These are phyloP conservation scores for Ceratobasidium sp. DNA, from an alignment of 1,284 basidiomycete species.

Conservation along the genomic window DNA sequence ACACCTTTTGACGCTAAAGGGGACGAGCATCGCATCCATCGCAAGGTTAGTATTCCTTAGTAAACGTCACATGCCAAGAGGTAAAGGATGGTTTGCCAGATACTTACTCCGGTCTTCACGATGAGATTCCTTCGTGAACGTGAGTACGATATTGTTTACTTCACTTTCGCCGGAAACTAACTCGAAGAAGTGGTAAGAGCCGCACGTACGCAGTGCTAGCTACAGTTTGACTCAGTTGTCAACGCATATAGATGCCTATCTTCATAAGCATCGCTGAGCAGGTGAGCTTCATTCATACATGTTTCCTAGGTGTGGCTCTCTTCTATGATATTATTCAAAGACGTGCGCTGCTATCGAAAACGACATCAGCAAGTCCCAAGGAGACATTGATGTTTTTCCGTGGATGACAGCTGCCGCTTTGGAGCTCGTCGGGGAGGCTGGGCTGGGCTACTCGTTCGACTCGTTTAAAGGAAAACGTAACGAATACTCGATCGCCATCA, in stretches of 20 bases:
- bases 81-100: conserved; percentile 58
- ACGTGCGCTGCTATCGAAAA: background rate
- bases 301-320: conserved; percentile 50
- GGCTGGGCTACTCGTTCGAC: conserved; percentile 68
- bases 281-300: conserved; percentile 54
- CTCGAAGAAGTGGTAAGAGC: conserved; percentile 9
- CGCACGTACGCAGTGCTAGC: background rate
- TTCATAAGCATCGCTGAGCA: conserved; percentile 65
- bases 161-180: background rate
- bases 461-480: conserved; percentile 64
- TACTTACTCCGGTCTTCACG: conserved; percentile 67
- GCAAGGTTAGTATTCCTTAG: conserved; percentile 57
- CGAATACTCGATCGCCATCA: conserved; percentile 64
- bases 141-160: background rate
- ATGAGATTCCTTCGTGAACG: conserved; percentile 62
- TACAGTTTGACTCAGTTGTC: background rate
- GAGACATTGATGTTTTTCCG: conserved; percentile 65
- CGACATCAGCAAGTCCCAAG: conserved; percentile 50
- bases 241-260: conserved; percentile 59
- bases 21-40: conserved; percentile 33
- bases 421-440: conserved; percentile 66
- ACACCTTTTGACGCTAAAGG: conserved; percentile 6
- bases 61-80: conserved; percentile 50
- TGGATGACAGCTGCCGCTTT: conserved; percentile 68
- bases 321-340: conserved; percentile 53